These are phyloP conservation scores for Microsporum ferrugineum DNA, from an alignment of 2,329 filamentous ascomycete species.

Conservation along the genomic window DNA sequence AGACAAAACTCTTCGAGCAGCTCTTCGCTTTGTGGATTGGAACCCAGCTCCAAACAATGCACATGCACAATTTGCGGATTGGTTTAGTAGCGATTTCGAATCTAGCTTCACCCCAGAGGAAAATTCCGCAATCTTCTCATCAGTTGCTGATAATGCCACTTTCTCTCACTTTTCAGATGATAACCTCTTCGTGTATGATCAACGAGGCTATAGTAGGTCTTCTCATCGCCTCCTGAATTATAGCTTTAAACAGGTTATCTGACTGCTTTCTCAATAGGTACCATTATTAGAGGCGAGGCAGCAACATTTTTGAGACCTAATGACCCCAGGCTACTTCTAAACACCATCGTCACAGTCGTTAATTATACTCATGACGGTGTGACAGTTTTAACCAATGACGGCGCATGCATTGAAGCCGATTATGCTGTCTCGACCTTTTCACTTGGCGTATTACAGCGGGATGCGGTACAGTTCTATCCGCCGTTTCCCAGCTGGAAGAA, in stretches of 20 bases:
- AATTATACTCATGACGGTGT: constrained; percentile 44
- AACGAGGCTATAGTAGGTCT: constrained; percentile 45
- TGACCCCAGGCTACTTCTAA: constrained; percentile 48
- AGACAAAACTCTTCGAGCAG: constrained; percentile 50
- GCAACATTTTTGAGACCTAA: constrained; percentile 44
- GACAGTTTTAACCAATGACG: constrained; percentile 42
- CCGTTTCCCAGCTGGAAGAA: constrained; percentile 52
- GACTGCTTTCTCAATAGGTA: constrained; percentile 1
- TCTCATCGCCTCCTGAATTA: not conserved
- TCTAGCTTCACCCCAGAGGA: constrained; percentile 47
- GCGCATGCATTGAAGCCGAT: constrained; percentile 46
- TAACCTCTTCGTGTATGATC: constrained; percentile 52
- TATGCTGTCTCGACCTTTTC: constrained; percentile 59
- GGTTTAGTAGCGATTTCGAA: constrained; percentile 51
- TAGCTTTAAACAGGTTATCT: not conserved
- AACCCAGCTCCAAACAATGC: constrained; percentile 44
- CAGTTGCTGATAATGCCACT: constrained; percentile 48
- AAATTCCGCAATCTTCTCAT: constrained; percentile 46
- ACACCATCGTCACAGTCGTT: constrained; percentile 47
- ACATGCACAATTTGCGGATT: constrained; percentile 50
- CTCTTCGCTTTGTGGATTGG: constrained; percentile 51
- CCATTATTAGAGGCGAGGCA: constrained; percentile 47
- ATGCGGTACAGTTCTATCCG: constrained; percentile 48
- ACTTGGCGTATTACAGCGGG: constrained; percentile 54
- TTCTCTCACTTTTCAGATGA: constrained; percentile 52